Evolutionary conservation across 2,329 filamentous ascomycete genomes (phyloP), one percentile per base, ranked within the genome.

Genomic region (Lizonia empirigonia): DNA sequence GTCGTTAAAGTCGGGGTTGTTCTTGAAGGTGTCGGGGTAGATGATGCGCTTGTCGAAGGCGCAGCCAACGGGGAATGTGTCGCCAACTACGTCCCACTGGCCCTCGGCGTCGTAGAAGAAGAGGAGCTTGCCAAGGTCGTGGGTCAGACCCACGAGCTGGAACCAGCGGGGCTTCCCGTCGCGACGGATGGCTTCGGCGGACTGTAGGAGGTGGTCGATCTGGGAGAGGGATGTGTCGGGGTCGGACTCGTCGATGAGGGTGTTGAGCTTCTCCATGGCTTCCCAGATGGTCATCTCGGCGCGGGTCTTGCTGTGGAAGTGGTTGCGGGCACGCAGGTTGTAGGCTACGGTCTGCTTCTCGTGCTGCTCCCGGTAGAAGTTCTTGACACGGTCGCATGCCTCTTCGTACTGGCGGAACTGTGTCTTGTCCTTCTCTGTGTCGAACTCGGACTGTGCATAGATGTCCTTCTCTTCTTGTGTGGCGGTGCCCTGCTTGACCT

Each of bases 31-130:
- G 45, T 87, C 84, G 0, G 88, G 85, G 75, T 93, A 91, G 76
- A 96, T 88, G 78, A 93, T 93, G 60, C 82, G 79, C 52, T 86
- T 77, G 68, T 90, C 87, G 68, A 90, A 91, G 56, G 81, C 82
- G 72, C 87, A 90, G 63, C 89, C 89, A 33, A 91, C 87, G 36
- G 88, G 87, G 75, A 92, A 91, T 1, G 88, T 91, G 74, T 92
- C 89, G 50, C 91, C 91, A 20, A 96, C 91, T 3, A 96, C 91
- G 68, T 95, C 91, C 91, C 91, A 96, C 76, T 96, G 91, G 42
- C 91, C 91, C 65, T 87, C 78, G n/a, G 89, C 90, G 55, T 85
- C 89, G 76, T 89, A 89, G 77, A 91, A 89, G 79, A 86, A 89
- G 58, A 91, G 82, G 9, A 92, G 82, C 76, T 91, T 92, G 72